phyloP scores from a whole-genome alignment of 352 stramenopile species.

The Thalassiosira hispida region DNA sequence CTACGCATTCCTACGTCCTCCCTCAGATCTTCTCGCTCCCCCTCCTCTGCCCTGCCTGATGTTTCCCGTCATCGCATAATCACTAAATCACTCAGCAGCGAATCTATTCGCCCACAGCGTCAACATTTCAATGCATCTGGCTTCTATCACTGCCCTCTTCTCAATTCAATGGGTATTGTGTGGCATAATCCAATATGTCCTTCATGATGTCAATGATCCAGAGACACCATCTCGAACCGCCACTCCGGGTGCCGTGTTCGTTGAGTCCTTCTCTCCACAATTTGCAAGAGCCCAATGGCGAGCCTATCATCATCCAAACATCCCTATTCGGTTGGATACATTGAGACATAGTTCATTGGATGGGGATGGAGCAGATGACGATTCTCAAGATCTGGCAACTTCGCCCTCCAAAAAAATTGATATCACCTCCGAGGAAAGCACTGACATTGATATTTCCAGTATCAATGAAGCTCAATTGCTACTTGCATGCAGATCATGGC shows the following conservation, averaged over 20 bases:
- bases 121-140: neutral
- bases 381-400: neutral
- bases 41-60: too few relatives aligned
- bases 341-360: neutral
- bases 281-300: neutral
- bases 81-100: too few relatives aligned
- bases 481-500: constrained; percentile 53
- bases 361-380: constrained; percentile 1
- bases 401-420: constrained; percentile 7
- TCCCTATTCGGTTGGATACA: neutral
- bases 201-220: neutral
- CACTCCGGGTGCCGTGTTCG: neutral
- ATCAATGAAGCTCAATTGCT: constrained; percentile 48
- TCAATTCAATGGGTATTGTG: constrained; percentile 3
- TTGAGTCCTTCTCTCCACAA: constrained; percentile 8
- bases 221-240: constrained; percentile 4
- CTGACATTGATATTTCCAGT: constrained; percentile 22
- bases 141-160: neutral
- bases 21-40: too few relatives aligned
- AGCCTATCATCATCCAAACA: neutral
- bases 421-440: constrained; percentile 3
- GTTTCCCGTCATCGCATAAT: too few relatives aligned
- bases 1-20: too few relatives aligned
- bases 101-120: too few relatives aligned
- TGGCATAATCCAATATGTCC: neutral